Base-by-base conservation (phyloP, 305 asterid genomes). In the Solanum hybrid region DNA sequence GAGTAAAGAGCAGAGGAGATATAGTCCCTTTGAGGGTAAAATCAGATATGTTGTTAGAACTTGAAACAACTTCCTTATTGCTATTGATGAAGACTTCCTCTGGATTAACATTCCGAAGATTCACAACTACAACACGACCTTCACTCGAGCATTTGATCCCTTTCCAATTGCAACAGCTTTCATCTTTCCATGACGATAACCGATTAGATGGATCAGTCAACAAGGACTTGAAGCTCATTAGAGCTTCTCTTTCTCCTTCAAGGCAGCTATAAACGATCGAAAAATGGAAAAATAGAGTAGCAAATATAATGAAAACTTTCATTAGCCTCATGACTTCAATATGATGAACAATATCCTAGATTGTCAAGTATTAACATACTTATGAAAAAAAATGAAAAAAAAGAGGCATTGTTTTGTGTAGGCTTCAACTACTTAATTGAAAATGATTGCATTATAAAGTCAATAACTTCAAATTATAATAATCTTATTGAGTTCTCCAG, bases 1-100 rank as follows among this genome's bases (percentile, higher is more conserved):
- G 81, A 69, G 90, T 82, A 46, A 91, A 91, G 37, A 92, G 5
- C 72, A 91, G 89, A 32, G 89, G 84, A 72, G 81, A 90, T 34
- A 91, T 86, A 79, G 89, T 89, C 79, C 93, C 94, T 3, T 90
- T 75, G 6, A 90, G 89, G 69, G 71, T 0, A 85, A 36, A 22
- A 36, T 56, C 26, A 0, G 32, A 4, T 1, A 64, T 31, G 42
- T 46, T 46, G 27, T 56, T 84, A 73, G 80, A 38, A 73, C 22
- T 17, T 87, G 46, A 40, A 37, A 76, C 10, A 38, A 71, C 13
- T 36, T 40, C 56, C 12, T 76, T 38, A 5, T 26, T n/a, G 71
- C 17, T 36, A 38, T 35, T 72, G 37, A 84, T 77, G 0, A 71
- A 29, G 31, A 66, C 40, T 5, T 46, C 36, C 2, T 40, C 71